These are phyloP conservation scores for Physcomitrium patens DNA, from an alignment of 225 moss, liverwort and hornwort genomes.

Conservation along the genomic window DNA sequence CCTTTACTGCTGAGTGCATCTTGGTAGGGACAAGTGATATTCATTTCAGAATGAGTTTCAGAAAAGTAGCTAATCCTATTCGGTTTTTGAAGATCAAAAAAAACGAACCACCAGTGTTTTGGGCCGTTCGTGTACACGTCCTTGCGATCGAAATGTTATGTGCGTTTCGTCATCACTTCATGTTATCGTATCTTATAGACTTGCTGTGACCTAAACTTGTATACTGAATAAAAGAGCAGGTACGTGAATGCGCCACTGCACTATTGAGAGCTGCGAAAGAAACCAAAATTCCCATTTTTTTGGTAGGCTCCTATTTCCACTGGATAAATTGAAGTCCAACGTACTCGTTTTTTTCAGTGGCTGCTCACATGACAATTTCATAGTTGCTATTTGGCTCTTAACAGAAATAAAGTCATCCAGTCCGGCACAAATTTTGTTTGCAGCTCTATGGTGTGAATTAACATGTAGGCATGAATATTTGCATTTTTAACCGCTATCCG, in stretches of 20 bases:
- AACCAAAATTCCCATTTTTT: constrained; percentile 87
- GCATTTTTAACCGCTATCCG: neutral
- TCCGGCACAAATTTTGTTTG: neutral
- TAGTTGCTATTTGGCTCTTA: neutral
- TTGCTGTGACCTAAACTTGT: constrained; percentile 19
- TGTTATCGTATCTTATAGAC: constrained; percentile 6
- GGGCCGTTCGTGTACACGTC: neutral
- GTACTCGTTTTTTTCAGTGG: neutral
- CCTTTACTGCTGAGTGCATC: neutral
- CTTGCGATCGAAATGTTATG: constrained; percentile 1
- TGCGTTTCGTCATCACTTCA: neutral
- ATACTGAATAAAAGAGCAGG: constrained; percentile 51
- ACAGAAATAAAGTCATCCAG: neutral
- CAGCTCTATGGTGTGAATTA: neutral
- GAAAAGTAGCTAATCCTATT: neutral
- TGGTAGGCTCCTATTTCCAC: constrained; percentile 49
- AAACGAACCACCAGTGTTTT: neutral
- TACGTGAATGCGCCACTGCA: constrained; percentile 96
- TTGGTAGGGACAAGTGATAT: constrained; percentile 5
- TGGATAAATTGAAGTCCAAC: neutral
- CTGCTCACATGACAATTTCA: neutral
- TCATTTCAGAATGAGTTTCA: neutral
- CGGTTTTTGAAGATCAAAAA: neutral
- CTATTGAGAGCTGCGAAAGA: constrained; percentile 90
- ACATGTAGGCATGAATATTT: constrained; percentile 15